Evolutionary conservation across 345 rosid species (phyloP).

Genomic region (Triadica sebifera): DNA sequence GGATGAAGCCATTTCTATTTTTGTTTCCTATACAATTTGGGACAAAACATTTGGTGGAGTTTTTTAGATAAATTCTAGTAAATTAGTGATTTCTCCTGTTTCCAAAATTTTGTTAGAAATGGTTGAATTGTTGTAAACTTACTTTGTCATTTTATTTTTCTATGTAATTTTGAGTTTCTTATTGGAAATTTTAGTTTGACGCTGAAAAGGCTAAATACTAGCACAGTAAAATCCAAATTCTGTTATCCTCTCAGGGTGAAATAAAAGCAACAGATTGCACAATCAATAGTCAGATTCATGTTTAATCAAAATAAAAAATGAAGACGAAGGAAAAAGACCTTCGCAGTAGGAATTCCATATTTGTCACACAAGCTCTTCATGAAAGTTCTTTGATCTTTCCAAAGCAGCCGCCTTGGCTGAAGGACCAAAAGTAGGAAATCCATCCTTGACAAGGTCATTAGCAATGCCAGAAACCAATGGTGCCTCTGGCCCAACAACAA

Average conservation of each 20-base stretch:
- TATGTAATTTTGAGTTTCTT: too few species aligned
- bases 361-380: slow-evolving; percentile 90
- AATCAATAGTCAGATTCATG: background rate
- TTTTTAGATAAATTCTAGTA: too few species aligned
- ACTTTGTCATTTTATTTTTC: too few species aligned
- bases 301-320: background rate
- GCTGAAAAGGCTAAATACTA: too few species aligned
- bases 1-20: too few species aligned
- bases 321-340: slow-evolving; percentile 42
- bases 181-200: background rate
- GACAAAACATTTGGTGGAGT: too few species aligned
- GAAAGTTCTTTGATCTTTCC: slow-evolving; percentile 94
- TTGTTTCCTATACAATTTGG: too few species aligned
- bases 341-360: slow-evolving; percentile 86
- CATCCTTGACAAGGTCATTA: slow-evolving; percentile 61
- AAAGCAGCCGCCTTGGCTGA: slow-evolving; percentile 94
- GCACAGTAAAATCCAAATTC: too few species aligned
- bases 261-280: background rate
- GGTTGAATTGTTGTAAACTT: too few species aligned
- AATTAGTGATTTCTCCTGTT: too few species aligned
- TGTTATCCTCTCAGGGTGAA: too few species aligned
- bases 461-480: slow-evolving; percentile 89
- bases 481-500: slow-evolving; percentile 95
- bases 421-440: slow-evolving; percentile 85
- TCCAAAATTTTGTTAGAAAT: too few species aligned